phyloP scores from a whole-genome alignment of 2,329 filamentous ascomycete genomes.

The Claviceps quebecensis region DNA sequence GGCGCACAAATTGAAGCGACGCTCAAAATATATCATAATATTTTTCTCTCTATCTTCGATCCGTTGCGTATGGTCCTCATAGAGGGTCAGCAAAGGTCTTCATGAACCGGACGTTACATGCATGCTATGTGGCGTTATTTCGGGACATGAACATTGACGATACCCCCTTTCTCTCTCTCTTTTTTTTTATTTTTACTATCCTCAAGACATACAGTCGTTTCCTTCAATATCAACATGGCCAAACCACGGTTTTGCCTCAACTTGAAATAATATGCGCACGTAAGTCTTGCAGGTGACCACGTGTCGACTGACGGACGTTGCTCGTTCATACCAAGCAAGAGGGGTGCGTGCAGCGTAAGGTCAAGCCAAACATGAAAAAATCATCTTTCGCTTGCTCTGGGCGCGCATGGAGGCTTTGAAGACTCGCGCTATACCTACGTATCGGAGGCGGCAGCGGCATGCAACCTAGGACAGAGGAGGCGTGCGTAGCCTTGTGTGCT shows the following conservation, averaged over 20 bases:
- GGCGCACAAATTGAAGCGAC: background rate
- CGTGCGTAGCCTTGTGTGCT: background rate
- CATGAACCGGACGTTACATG: background rate
- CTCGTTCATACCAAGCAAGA: background rate
- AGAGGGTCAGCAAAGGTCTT: background rate
- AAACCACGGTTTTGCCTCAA: background rate
- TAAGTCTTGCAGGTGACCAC: background rate
- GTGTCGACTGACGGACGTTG: background rate
- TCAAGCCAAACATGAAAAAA: no score
- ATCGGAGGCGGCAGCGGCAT: background rate
- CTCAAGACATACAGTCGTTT: background rate
- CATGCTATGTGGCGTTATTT: slow-evolving; percentile 1
- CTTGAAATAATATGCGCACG: background rate
- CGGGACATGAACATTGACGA: slow-evolving; percentile 4
- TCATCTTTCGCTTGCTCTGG: background rate
- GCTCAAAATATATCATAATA: background rate
- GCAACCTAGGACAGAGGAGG: background rate
- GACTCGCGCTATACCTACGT: background rate
- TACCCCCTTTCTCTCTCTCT: background rate
- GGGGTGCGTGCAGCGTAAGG: no score
- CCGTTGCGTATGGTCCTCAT: background rate
- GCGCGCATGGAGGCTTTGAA: background rate
- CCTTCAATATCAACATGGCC: background rate
- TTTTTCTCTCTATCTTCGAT: background rate
- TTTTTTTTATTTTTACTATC: background rate